These are phyloP conservation scores for Lachnellula cervina DNA, from an alignment of 2,329 filamentous ascomycete species.

Conservation along the genomic window DNA sequence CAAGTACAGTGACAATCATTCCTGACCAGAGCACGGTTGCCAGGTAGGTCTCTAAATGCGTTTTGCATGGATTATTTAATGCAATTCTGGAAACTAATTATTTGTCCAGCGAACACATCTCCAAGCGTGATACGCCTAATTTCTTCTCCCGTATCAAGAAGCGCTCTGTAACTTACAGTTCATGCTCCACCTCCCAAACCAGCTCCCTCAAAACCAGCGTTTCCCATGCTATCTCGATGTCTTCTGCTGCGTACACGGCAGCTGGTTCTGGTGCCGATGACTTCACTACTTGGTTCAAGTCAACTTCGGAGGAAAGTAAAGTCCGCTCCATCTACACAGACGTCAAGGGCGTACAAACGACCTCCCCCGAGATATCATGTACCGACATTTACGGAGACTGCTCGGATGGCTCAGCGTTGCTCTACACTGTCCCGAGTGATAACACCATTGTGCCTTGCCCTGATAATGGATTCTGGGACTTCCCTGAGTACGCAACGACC, in stretches of 20 bases:
- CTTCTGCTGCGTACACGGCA: slow-evolving; percentile 20
- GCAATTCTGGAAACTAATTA: neutral
- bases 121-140: slow-evolving; percentile 4
- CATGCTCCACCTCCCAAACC: slow-evolving; percentile 16
- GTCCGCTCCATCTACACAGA: slow-evolving; percentile 21
- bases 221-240: slow-evolving; percentile 18
- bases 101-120: slow-evolving; percentile 13
- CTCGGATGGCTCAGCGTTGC: slow-evolving; percentile 17
- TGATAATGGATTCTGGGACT: slow-evolving; percentile 22
- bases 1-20: slow-evolving; percentile 18
- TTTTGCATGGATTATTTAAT: neutral
- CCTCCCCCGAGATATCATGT: slow-evolving; percentile 19
- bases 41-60: slow-evolving; percentile 9
- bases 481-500: slow-evolving; percentile 14
- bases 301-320: slow-evolving; percentile 13
- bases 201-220: slow-evolving; percentile 17
- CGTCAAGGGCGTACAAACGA: slow-evolving; percentile 21
- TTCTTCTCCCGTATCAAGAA: slow-evolving; percentile 19
- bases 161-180: slow-evolving; percentile 18
- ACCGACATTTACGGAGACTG: slow-evolving; percentile 20
- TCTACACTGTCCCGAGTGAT: slow-evolving; percentile 20
- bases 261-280: slow-evolving; percentile 15
- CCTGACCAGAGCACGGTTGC: slow-evolving; percentile 19
- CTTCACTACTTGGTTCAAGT: slow-evolving; percentile 25
- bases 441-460: slow-evolving; percentile 23